Percentiles rank a stretch among this genome's conserved stretches.
Evolutionary conservation across 345 rosid species (phyloP).

Genomic region (Firmiana major): DNA sequence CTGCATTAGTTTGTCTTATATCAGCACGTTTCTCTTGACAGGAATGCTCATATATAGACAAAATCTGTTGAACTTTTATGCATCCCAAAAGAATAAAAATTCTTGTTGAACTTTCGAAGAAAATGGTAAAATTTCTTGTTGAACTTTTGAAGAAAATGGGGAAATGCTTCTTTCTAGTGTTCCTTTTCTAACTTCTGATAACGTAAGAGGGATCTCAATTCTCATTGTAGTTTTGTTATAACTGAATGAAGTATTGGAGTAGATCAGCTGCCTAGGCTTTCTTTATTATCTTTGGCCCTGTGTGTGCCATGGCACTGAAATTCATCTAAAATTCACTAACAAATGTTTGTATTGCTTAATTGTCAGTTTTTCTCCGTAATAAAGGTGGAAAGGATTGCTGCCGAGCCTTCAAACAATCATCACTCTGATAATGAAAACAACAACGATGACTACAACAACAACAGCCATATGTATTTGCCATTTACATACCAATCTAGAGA

Average conservation of each 20-base stretch:
- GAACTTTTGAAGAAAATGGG: neutral
- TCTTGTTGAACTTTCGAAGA: neutral
- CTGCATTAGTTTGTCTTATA: neutral
- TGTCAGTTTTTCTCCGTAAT: constrained; percentile 54
- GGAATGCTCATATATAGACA: constrained; percentile 1
- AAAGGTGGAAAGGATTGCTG: constrained; percentile 24
- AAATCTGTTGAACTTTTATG: neutral
- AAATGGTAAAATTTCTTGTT: neutral
- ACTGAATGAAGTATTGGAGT: neutral
- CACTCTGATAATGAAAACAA: neutral
- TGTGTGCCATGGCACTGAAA: neutral
- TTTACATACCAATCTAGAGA: constrained; percentile 28
- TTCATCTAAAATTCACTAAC: no score
- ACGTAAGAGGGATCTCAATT: neutral
- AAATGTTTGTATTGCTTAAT: neutral
- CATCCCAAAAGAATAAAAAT: no score
- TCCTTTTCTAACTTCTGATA: neutral
- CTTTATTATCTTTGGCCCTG: no score
- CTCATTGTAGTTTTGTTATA: no score
- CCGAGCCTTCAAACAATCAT: constrained; percentile 6
- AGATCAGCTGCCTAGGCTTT: no score
- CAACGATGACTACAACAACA: neutral
- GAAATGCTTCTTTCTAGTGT: neutral
- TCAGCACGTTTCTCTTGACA: neutral
- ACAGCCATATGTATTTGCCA: neutral